Conservation (phyloP, 257 asterid genomes). For the Solanum phureja region DNA sequence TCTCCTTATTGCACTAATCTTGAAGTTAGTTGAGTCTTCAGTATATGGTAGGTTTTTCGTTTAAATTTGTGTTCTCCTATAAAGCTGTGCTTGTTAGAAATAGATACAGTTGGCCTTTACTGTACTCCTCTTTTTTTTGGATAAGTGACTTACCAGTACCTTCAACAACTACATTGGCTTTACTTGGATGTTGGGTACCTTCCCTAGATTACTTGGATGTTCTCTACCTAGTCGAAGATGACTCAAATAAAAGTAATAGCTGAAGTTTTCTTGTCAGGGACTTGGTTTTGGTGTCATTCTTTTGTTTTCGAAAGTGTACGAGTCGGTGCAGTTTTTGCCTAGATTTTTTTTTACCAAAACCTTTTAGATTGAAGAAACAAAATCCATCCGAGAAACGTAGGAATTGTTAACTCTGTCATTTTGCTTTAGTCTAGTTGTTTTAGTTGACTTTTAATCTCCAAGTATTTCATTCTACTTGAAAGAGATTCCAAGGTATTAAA, state of each 20-base stretch:
- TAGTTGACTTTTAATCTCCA: background rate
- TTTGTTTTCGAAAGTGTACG: background rate
- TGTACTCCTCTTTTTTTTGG: background rate
- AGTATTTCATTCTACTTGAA: background rate
- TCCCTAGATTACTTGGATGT: background rate
- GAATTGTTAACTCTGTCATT: background rate
- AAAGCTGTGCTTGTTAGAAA: background rate
- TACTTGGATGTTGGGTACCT: background rate
- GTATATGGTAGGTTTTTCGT: background rate
- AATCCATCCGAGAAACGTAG: background rate
- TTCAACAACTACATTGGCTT: background rate
- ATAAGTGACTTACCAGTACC: background rate
- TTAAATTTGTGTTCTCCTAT: background rate
- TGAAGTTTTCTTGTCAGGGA: background rate
- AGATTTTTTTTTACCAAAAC: background rate
- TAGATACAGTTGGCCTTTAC: background rate
- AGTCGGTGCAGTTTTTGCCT: background rate
- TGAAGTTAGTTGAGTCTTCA: background rate
- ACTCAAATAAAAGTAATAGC: background rate
- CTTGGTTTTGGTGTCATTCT: background rate
- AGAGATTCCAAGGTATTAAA: background rate
- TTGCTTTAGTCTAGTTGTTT: background rate
- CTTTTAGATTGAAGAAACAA: background rate
- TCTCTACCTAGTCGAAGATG: background rate
- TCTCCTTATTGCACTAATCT: background rate